Evolutionary conservation across 2,329 filamentous ascomycete species (phyloP), one percentile per base, ranked within the genome.

Genomic region (Ophiocordyceps camponoti-rufipedis): DNA sequence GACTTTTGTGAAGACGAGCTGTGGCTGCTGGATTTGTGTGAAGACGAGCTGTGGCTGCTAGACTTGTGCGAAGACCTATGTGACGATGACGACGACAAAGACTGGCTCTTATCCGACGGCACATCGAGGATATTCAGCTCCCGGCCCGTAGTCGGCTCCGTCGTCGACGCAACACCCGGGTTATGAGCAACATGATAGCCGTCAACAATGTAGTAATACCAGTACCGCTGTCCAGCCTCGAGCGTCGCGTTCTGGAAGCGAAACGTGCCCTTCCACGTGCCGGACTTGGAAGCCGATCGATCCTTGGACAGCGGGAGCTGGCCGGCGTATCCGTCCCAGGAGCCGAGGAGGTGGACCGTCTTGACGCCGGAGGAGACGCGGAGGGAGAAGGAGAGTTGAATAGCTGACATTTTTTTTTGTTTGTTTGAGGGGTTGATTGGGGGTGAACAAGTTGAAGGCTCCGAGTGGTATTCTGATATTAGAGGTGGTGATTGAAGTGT

Each of bases 131-230:
- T 85, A 77, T 98, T 98, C 57, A 98, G 76, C 67, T 88, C 86
- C 64, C 91, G 89, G 69, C 88, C 86, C 47, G 91, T 96, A 64
- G 88, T 96, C 62, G 89, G 88, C 74, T 98, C 91, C 54, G 84
- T 82, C 60, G 85, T 93, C 61, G 82, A 89, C 58, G 83, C 72
- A 63, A 87, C 81, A 63, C 84, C 85, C 55, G 89, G 88, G 70
- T 96, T 91, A 75, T 96, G 89, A 50, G 88, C 88, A 63, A 94
- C 82, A 66, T 95, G 88, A 78, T 95, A 95, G 56, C 91, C 91
- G 65, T 98, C 91, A 65, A 96, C 91, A 79, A 96, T 95, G 75
- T 95, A 98, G 79, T 98, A 98, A 80, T 96, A 98, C 91, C 91
- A 98, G 79, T 96, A 96, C 62, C 89, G 82, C 63, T 85, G 80